Conservation (phyloP, 148 eudicot species). For the Limonium bicolor region DNA sequence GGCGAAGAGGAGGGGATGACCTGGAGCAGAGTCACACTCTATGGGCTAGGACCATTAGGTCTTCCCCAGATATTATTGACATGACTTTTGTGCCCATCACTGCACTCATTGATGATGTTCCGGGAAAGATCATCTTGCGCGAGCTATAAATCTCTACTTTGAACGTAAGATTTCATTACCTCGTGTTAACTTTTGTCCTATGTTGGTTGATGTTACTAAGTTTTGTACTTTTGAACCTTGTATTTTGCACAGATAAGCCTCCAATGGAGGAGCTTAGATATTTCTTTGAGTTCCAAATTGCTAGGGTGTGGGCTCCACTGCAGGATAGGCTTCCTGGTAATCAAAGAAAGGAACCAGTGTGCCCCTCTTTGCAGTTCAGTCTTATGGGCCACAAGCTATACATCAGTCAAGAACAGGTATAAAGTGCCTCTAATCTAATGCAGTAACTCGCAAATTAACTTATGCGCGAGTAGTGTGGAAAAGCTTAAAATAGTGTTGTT, state of each 20-base stretch:
- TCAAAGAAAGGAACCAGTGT: constrained; percentile 83
- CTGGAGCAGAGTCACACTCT: constrained; percentile 71
- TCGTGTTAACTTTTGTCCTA: neutral
- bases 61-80: constrained; percentile 75
- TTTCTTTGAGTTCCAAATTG: constrained; percentile 78
- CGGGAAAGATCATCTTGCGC: constrained; percentile 54
- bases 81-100: constrained; percentile 71
- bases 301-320: constrained; percentile 80
- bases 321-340: constrained; percentile 59
- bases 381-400: constrained; percentile 95
- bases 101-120: constrained; percentile 51
- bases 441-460: neutral
- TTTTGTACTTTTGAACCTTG: no score
- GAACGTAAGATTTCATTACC: constrained; percentile 43
- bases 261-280: constrained; percentile 85
- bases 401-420: constrained; percentile 86
- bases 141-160: constrained; percentile 67
- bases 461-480: no score
- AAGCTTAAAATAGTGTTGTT: no score
- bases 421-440: constrained; percentile 3
- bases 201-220: no score
- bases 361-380: constrained; percentile 91
- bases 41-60: constrained; percentile 63
- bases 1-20: constrained; percentile 98
- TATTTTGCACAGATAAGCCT: constrained; percentile 72